Percentiles rank a stretch among this genome's conserved stretches.
Evolutionary conservation across 306 rosid genomes (phyloP).

Genomic region (Casuarina cunninghamiana): DNA sequence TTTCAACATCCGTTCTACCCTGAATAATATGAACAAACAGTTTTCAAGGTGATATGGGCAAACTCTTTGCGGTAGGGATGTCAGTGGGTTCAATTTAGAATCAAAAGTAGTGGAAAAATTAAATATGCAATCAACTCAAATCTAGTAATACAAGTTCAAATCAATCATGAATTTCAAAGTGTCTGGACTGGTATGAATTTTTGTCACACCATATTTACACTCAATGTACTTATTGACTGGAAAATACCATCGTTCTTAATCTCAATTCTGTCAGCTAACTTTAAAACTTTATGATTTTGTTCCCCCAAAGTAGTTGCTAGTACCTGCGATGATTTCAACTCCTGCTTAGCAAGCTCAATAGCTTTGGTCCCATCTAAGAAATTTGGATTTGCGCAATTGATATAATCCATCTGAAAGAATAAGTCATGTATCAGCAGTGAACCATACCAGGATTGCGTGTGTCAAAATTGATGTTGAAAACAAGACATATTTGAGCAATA

Average conservation of each 20-base stretch:
- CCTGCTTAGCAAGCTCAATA: constrained; percentile 40
- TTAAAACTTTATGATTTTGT: neutral
- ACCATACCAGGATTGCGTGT: neutral
- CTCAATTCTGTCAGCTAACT: neutral
- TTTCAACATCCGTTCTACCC: constrained; percentile 25
- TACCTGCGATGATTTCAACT: constrained; percentile 38
- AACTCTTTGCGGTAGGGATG: neutral
- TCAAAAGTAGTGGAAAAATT: neutral
- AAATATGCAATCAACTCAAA: neutral
- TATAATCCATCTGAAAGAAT: constrained; percentile 42
- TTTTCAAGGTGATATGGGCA: neutral
- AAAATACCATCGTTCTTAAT: neutral
- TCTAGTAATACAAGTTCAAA: neutral
- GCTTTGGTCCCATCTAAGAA: constrained; percentile 51
- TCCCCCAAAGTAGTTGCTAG: constrained; percentile 10
- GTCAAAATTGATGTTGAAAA: neutral
- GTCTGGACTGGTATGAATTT: neutral
- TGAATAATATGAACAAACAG: constrained; percentile 11
- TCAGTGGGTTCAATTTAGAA: neutral
- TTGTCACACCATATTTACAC: neutral
- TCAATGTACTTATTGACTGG: neutral
- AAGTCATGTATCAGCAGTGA: constrained; percentile 7
- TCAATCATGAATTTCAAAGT: neutral
- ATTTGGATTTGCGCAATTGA: constrained; percentile 42
- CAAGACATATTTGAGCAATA: neutral